phyloP scores from a whole-genome alignment of 768 basidiomycete species.

The Collybiopsis confluens region DNA sequence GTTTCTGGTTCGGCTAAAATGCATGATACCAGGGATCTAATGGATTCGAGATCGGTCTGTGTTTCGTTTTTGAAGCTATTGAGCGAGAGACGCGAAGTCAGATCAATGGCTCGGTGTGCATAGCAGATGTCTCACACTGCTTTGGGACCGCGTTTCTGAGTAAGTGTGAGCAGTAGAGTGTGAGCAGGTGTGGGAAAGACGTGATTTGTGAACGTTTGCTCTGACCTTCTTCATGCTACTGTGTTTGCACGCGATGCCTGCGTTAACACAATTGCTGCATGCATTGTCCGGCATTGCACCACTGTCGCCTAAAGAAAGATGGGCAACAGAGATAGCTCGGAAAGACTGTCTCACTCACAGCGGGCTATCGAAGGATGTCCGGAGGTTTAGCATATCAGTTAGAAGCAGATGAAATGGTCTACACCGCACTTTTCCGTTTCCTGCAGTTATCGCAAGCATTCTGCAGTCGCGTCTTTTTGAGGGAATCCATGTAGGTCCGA shows the following conservation, averaged over 20 bases:
- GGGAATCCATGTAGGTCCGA: background rate
- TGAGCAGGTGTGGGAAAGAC: background rate
- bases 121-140: background rate
- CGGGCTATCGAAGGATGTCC: constrained; percentile 30
- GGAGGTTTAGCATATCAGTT: constrained; percentile 4
- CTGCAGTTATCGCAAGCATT: constrained; percentile 61
- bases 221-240: constrained; percentile 1
- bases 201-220: too few species aligned
- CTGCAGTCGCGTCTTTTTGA: constrained; percentile 38
- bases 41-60: constrained; percentile 12
- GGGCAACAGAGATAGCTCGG: background rate
- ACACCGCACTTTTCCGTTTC: constrained; percentile 10
- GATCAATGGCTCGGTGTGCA: too few species aligned
- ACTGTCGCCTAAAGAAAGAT: constrained; percentile 34
- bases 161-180: background rate
- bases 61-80: background rate
- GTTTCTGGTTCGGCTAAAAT: background rate
- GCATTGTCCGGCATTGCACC: constrained; percentile 33
- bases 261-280: constrained; percentile 37
- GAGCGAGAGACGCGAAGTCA: background rate
- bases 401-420: background rate
- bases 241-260: constrained; percentile 16
- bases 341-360: constrained; percentile 28
- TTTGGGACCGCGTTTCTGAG: constrained; percentile 3
- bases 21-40: background rate